These are phyloP conservation scores for Trichosporon sp. DNA, from an alignment of 1,284 basidiomycete genomes.

Conservation along the genomic window DNA sequence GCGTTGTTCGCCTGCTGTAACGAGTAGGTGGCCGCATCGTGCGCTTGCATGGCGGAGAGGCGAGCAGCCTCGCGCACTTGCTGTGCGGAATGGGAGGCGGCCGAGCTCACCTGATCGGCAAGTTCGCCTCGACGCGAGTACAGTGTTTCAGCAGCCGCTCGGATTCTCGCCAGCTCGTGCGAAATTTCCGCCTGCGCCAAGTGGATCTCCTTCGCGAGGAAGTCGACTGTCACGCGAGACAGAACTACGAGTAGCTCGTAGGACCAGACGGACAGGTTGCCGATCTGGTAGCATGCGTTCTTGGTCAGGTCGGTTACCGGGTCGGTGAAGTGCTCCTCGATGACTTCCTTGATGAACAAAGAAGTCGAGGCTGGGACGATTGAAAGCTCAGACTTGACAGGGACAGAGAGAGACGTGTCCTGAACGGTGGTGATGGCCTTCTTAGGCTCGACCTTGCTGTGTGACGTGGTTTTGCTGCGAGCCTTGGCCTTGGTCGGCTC, in stretches of 20 bases:
- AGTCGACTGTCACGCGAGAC: not conserved
- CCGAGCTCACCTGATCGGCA: not conserved
- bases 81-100: not conserved
- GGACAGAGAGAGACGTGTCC: not conserved
- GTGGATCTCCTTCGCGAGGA: not conserved
- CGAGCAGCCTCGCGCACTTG: not conserved
- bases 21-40: not conserved
- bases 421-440: too few species aligned
- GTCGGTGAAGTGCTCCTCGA: conserved; percentile 1
- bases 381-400: not conserved
- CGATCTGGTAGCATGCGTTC: not conserved
- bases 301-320: not conserved
- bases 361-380: not conserved
- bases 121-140: not conserved
- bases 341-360: not conserved
- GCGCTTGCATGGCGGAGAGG: not conserved
- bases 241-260: not conserved
- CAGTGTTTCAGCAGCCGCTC: not conserved
- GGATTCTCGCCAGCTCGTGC: not conserved
- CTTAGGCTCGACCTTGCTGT: not conserved
- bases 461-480: not conserved
- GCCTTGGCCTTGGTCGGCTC: not conserved
- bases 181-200: not conserved
- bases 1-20: not conserved
- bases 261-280: not conserved